Percentiles rank a stretch among this genome's conserved stretches.
phyloP scores from a whole-genome alignment of 192 early-diverging fungal species.

The Backusella luteola region DNA sequence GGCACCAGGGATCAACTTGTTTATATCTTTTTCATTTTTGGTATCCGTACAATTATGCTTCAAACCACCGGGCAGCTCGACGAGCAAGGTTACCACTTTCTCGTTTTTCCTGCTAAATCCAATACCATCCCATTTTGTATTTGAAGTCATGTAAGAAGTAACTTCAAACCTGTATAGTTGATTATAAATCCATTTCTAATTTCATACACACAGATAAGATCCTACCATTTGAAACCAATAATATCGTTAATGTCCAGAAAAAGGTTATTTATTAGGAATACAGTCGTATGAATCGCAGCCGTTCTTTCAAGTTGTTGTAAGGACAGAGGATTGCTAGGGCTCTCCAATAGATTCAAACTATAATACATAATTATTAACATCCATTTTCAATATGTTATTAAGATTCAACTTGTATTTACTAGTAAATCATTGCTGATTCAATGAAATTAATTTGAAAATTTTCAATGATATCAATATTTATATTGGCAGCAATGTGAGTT shows the following conservation, averaged over 20 bases:
- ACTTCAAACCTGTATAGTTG: conserved; percentile 1
- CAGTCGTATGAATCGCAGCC: neutral
- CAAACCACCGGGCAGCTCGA: conserved; percentile 1
- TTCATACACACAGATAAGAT: neutral
- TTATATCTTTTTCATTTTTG: neutral
- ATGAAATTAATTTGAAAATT: neutral
- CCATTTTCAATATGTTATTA: neutral
- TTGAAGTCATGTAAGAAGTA: neutral
- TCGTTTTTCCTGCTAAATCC: neutral
- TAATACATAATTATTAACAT: neutral
- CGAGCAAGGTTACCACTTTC: neutral
- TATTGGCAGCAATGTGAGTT: neutral
- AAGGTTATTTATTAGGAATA: neutral
- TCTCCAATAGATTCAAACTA: conserved; percentile 7
- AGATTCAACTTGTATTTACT: conserved; percentile 4
- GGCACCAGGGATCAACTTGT: neutral
- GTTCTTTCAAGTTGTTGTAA: neutral
- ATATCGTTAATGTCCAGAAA: conserved; percentile 5
- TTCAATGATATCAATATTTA: neutral
- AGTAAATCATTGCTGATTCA: neutral
- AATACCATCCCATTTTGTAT: conserved; percentile 7
- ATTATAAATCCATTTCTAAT: neutral
- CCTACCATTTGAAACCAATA: conserved; percentile 8
- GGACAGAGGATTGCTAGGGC: neutral
- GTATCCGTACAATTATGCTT: neutral